Evolutionary conservation across 768 basidiomycete genomes (phyloP).

Genomic region (Suillus plorans): DNA sequence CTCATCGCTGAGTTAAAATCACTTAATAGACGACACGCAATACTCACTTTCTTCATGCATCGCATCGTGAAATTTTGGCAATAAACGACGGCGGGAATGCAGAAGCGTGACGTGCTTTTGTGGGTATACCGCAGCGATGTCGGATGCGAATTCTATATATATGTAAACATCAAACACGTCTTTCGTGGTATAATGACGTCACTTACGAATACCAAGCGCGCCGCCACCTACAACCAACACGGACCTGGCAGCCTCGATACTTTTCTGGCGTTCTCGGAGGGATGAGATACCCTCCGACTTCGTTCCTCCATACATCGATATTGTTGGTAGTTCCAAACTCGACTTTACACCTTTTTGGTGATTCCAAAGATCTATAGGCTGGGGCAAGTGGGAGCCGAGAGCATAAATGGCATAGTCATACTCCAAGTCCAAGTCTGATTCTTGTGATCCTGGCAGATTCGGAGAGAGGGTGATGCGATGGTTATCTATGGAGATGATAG

Average conservation of each 20-base stretch:
- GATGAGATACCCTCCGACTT: conserved; percentile 27
- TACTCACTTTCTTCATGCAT: conserved; percentile 54
- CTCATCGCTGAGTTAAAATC: background rate
- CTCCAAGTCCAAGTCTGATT: conserved; percentile 37
- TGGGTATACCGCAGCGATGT: conserved; percentile 56
- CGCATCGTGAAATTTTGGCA: conserved; percentile 47
- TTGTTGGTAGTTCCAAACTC: background rate
- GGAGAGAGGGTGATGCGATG: conserved; percentile 33
- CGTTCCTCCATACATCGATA: conserved; percentile 35
- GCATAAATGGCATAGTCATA: conserved; percentile 58
- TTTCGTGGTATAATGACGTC: background rate
- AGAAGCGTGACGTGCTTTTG: conserved; percentile 56
- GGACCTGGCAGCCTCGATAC: too few relatives aligned
- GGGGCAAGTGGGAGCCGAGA: conserved; percentile 56
- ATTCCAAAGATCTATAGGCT: conserved; percentile 58
- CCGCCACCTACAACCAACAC: conserved; percentile 20
- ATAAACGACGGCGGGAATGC: conserved; percentile 53
- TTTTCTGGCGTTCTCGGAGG: too few relatives aligned
- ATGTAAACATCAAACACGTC: background rate
- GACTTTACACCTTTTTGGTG: conserved; percentile 1
- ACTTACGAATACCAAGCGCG: background rate
- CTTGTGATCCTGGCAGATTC: conserved; percentile 2
- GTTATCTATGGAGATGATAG: conserved; percentile 39
- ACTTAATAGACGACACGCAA: background rate
- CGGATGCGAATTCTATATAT: conserved; percentile 57